These are phyloP conservation scores for Syncephalastrum racemosum DNA, from an alignment of 371 early-diverging fungal genomes.

Conservation along the genomic window DNA sequence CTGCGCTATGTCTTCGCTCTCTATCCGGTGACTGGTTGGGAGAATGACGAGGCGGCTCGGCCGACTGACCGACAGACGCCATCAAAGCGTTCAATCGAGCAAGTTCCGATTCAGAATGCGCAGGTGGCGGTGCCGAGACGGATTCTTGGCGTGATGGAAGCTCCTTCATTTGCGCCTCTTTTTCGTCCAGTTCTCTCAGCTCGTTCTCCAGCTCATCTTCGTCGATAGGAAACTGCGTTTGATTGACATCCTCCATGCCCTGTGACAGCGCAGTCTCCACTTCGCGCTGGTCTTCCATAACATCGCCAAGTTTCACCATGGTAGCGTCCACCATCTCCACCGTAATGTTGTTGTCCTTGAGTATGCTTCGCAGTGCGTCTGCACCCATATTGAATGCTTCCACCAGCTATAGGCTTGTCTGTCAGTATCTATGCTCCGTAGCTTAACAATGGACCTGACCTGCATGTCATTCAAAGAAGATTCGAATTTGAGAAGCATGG, in stretches of 20 bases:
- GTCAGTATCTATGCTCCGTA: not conserved
- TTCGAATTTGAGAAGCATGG: slow-evolving; percentile 52
- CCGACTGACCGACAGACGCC: not conserved
- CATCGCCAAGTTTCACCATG: slow-evolving; percentile 47
- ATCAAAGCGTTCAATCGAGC: slow-evolving; percentile 14
- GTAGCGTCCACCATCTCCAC: slow-evolving; percentile 44
- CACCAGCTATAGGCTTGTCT: slow-evolving; percentile 31
- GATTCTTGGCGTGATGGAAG: slow-evolving; percentile 8
- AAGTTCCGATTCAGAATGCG: slow-evolving; percentile 12
- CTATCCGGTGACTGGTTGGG: too few species aligned
- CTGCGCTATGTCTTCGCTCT: too few species aligned
- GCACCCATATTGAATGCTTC: slow-evolving; percentile 57
- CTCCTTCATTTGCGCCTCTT: slow-evolving; percentile 4
- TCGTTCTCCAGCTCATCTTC: slow-evolving; percentile 51
- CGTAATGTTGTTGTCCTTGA: slow-evolving; percentile 34
- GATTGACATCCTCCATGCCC: slow-evolving; percentile 24
- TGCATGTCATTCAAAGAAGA: slow-evolving; percentile 56
- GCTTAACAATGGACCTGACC: slow-evolving; percentile 20
- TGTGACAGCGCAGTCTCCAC: slow-evolving; percentile 49
- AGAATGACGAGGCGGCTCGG: too few species aligned
- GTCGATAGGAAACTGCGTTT: slow-evolving; percentile 13
- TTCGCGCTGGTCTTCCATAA: slow-evolving; percentile 55
- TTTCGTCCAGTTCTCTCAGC: slow-evolving; percentile 29
- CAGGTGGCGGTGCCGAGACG: slow-evolving; percentile 8
- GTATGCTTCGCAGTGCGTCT: slow-evolving; percentile 37